phyloP scores from a whole-genome alignment of 2,329 filamentous ascomycete species.

The Fusarium luffae region DNA sequence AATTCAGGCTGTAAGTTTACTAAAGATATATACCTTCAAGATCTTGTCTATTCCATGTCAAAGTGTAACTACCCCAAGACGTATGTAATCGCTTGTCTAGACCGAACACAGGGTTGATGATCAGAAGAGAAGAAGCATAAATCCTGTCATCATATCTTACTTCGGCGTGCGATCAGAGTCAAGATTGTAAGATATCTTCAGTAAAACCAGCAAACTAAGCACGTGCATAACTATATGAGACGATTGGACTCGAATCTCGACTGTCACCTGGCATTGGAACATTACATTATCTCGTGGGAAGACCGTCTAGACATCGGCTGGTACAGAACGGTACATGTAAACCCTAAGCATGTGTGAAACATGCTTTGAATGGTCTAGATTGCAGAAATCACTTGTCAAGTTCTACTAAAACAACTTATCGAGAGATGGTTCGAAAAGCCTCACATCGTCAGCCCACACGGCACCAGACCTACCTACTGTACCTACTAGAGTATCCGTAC shows the following conservation, averaged over 20 bases:
- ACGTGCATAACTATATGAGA: not conserved
- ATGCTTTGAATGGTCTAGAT: not conserved
- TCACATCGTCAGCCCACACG: conserved; percentile 2
- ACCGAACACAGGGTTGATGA: not conserved
- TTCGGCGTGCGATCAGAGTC: not conserved
- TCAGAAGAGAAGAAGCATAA: not conserved
- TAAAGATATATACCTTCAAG: not conserved
- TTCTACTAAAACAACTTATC: not conserved
- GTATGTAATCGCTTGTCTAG: not conserved
- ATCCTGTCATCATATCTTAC: not conserved
- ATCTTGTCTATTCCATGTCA: not conserved
- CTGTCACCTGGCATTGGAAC: not conserved
- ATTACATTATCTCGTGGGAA: not conserved
- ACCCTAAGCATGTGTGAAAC: not conserved
- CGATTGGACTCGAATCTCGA: not conserved
- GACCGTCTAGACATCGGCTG: not conserved
- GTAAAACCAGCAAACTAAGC: not conserved
- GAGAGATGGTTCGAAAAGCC: not conserved
- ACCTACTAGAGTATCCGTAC: not conserved
- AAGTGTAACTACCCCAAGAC: not conserved
- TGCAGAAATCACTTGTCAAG: not conserved
- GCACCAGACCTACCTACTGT: not conserved
- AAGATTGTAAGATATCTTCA: conserved; percentile 7
- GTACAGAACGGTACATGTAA: not conserved
- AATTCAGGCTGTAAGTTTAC: not conserved